phyloP scores from a whole-genome alignment of 2,329 filamentous ascomycete genomes.

The Pseudodiploospora longispora region DNA sequence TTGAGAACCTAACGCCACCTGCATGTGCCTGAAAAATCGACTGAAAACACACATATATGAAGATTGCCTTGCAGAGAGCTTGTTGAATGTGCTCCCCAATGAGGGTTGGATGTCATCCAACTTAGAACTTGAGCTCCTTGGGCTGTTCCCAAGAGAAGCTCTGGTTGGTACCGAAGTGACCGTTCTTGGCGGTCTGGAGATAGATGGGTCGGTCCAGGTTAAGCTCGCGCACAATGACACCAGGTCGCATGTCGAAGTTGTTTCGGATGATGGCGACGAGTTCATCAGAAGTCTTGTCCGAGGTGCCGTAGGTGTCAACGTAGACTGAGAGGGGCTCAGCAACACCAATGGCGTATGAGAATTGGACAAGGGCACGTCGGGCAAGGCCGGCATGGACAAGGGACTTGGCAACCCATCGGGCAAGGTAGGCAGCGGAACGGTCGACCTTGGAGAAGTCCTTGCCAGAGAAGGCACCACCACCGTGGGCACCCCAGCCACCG shows the following conservation, averaged over 20 bases:
- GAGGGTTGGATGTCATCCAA: slow-evolving; percentile 9
- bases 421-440: slow-evolving; percentile 93
- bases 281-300: slow-evolving; percentile 79
- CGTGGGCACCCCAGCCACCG: slow-evolving; percentile 98
- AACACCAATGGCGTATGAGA: slow-evolving; percentile 98
- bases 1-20: slow-evolving; percentile 39
- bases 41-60: slow-evolving; percentile 30
- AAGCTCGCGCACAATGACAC: slow-evolving; percentile 97
- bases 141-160: slow-evolving; percentile 97
- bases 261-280: slow-evolving; percentile 87
- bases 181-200: slow-evolving; percentile 97
- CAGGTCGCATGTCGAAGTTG: slow-evolving; percentile 97
- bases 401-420: slow-evolving; percentile 98
- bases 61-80: slow-evolving; percentile 21
- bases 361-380: slow-evolving; percentile 90
- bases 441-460: slow-evolving; percentile 99
- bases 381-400: slow-evolving; percentile 82
- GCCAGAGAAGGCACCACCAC: slow-evolving; percentile 99
- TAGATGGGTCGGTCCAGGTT: slow-evolving; percentile 95
- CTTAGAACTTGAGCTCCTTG: slow-evolving; percentile 86
- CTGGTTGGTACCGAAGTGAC: slow-evolving; percentile 97
- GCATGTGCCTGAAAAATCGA: slow-evolving; percentile 28
- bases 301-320: slow-evolving; percentile 96
- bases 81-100: slow-evolving; percentile 33
- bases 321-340: slow-evolving; percentile 96